Evolutionary conservation across 805 yeast genomes (phyloP), one percentile per base, ranked within the genome.

Genomic region (Saccharomycopsis fodiens): DNA sequence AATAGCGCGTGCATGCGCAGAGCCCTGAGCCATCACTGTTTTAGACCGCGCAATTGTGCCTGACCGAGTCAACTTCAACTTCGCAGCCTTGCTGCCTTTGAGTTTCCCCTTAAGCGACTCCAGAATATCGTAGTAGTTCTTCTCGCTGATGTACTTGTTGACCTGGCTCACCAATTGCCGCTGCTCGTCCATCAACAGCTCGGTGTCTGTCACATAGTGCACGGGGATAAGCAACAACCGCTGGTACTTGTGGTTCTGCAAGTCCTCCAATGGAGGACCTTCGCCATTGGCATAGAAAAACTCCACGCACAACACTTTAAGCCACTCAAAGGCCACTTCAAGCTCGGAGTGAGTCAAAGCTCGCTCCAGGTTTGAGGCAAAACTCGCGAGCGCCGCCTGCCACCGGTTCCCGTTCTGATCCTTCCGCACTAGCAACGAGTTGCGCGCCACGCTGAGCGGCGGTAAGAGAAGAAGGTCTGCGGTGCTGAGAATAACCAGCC

Each of bases 211-310:
- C 47, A 80, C 85, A 55, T 85, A 84, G 55, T 76, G 77, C 1
- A 73, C 77, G 2, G 87, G 85, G 6, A 85, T 67, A 22, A 81
- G 60, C 50, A 82, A 61, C 20, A 85, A 60, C 35, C 77, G 72
- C 59, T 83, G 85, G 57, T 82, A 86, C 30, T 74, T 72, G 25
- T 70, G 74, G 47, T 76, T 74, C 50, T 79, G 79, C 55, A 86
- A 63, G 5, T 73, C 74, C 50, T 73, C 77, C 25, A 85, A 54
- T 1, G 86, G 73, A 0, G 93, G 93, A 0, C 95, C 95, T 29
- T 80, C 81, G 0, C 95, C 95, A 38, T 74, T 79, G 55, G 84
- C 79, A 59, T 86, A 78, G 64, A 87, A 86, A 58, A 85, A 86
- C 48, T 79, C 89, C 40, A 73, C 59, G 44, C 86, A 73, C n/a